These are phyloP conservation scores for Solanum chacoense DNA, from an alignment of 305 asterid genomes.

Conservation along the genomic window DNA sequence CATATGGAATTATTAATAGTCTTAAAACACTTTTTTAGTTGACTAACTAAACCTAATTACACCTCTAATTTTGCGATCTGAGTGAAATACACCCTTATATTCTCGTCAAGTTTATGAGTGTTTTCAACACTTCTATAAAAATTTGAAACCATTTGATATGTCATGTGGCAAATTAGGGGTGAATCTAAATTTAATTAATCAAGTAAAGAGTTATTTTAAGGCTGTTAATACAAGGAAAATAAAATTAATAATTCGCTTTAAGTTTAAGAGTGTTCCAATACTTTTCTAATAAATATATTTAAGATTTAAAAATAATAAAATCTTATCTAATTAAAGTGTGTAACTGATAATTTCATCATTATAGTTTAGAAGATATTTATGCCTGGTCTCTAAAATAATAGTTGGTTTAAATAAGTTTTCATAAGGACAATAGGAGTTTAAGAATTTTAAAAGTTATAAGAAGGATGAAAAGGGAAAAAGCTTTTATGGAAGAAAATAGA, in stretches of 20 bases:
- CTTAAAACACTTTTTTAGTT: too few species aligned
- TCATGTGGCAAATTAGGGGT: too few species aligned
- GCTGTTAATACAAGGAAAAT: too few species aligned
- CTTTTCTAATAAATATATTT: too few species aligned
- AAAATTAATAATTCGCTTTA: neutral
- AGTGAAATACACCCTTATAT: too few species aligned
- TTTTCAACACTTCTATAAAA: neutral
- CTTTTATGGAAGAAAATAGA: neutral
- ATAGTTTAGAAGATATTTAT: neutral
- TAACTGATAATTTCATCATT: neutral
- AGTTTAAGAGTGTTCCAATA: too few species aligned
- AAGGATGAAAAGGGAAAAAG: neutral
- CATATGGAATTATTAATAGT: too few species aligned
- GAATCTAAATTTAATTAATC: neutral
- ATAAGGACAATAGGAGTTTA: neutral
- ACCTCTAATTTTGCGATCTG: accelerated
- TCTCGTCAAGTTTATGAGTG: neutral
- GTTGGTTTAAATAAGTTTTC: neutral
- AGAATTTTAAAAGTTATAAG: neutral
- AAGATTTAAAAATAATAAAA: too few species aligned
- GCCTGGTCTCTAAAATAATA: neutral
- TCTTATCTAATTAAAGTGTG: neutral
- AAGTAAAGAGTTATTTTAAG: too few species aligned
- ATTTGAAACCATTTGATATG: neutral
- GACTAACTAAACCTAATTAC: too few species aligned